Conservation (phyloP, 306 rosid species). For the Casuarina cunninghamiana region DNA sequence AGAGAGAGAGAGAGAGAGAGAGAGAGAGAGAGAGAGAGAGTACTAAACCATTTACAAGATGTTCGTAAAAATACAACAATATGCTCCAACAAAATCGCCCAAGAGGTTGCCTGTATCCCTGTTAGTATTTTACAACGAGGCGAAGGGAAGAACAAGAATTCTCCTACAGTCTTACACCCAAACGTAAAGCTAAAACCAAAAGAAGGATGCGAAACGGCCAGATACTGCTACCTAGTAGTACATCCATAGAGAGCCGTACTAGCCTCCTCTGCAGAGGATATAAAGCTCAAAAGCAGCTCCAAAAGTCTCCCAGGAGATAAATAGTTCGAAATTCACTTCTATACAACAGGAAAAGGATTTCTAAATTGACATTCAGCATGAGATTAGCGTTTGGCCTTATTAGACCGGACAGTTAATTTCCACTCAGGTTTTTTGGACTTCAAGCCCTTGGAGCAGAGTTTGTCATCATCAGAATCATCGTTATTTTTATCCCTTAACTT, state of each 20-base stretch:
- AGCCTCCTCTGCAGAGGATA: conserved; percentile 5
- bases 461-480: conserved; percentile 60
- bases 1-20: no score
- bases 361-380: not conserved
- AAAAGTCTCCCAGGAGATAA: not conserved
- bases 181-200: not conserved
- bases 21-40: no score
- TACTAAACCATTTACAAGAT: no score
- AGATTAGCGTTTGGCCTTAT: conserved; percentile 36
- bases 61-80: not conserved
- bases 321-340: not conserved
- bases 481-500: conserved; percentile 42
- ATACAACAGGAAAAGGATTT: not conserved
- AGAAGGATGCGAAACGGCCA: not conserved
- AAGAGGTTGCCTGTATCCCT: not conserved
- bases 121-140: not conserved
- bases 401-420: conserved; percentile 31
- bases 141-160: not conserved
- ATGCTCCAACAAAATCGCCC: not conserved
- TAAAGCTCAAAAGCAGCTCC: conserved; percentile 12
- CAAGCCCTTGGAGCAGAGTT: conserved; percentile 42
- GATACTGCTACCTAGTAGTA: not conserved
- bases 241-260: not conserved
- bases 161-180: not conserved
- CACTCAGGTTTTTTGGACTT: conserved; percentile 38